Evolutionary conservation across 257 asterid species (phyloP).

Genomic region (Ligustrum vulgare): DNA sequence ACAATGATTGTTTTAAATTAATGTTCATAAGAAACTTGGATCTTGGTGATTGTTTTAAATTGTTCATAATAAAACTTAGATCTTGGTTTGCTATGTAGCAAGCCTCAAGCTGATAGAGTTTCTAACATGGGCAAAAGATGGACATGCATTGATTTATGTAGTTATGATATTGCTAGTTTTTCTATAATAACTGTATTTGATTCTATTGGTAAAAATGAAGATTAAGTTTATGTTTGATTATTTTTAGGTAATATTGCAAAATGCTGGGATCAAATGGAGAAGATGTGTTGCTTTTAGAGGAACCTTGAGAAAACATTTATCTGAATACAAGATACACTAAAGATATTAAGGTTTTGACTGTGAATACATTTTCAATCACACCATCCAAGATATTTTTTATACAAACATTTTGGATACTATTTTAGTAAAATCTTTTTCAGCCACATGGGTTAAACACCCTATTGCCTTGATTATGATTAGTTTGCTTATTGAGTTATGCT

Average conservation of each 20-base stretch:
- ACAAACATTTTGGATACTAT: slow-evolving; percentile 16
- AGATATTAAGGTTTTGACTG: slow-evolving; percentile 69
- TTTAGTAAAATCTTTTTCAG: too few relatives aligned
- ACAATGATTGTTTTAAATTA: slow-evolving; percentile 63
- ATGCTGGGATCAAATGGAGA: slow-evolving; percentile 65
- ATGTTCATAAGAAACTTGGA: slow-evolving; percentile 82
- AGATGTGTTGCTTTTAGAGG: slow-evolving; percentile 74
- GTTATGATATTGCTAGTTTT: slow-evolving; percentile 43
- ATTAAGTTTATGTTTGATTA: slow-evolving; percentile 25
- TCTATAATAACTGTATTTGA: slow-evolving; percentile 4
- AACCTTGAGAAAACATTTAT: slow-evolving; percentile 63
- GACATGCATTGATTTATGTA: slow-evolving; percentile 73
- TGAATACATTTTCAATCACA: slow-evolving; percentile 60
- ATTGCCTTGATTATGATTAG: too few relatives aligned
- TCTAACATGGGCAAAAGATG: slow-evolving; percentile 87
- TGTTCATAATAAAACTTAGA: slow-evolving; percentile 83
- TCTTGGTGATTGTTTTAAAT: slow-evolving; percentile 69
- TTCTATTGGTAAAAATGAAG: slow-evolving; percentile 14
- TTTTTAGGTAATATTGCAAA: slow-evolving; percentile 76
- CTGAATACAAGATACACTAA: slow-evolving; percentile 71
- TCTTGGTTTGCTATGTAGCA: slow-evolving; percentile 67
- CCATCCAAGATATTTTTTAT: slow-evolving; percentile 73
- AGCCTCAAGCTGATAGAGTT: slow-evolving; percentile 81
- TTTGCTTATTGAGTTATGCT: too few relatives aligned
- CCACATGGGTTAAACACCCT: too few relatives aligned